Evolutionary conservation across 1,139 yeast genomes (phyloP).

Genomic region (Debaryomycetaceae sp.): DNA sequence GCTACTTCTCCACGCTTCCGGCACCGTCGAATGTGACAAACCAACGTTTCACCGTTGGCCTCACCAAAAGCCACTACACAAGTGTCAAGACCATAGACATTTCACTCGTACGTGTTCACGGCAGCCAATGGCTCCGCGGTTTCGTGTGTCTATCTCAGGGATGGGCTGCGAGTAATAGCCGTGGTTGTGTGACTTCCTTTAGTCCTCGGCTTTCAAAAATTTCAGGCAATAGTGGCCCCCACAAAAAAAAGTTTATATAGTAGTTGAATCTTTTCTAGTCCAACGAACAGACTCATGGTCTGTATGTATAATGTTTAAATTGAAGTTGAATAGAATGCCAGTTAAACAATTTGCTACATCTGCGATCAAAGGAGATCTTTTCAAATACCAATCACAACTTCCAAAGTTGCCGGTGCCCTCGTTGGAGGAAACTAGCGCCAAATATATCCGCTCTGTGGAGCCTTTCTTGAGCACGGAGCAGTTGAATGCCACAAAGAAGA

Average conservation of each 20-base stretch:
- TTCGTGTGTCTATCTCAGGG: too few species aligned
- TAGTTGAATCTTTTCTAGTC: background rate
- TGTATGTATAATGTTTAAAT: constrained; percentile 7
- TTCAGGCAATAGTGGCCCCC: constrained; percentile 1
- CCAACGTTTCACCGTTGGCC: too few species aligned
- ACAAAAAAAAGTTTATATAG: background rate
- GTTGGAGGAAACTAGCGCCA: constrained; percentile 64
- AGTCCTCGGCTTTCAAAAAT: constrained; percentile 3
- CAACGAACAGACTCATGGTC: background rate
- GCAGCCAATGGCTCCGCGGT: too few species aligned
- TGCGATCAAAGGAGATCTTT: constrained; percentile 63
- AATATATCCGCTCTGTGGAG: constrained; percentile 68
- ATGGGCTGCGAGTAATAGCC: background rate
- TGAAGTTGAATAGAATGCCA: constrained; percentile 10
- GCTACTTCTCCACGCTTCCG: too few species aligned
- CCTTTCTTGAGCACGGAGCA: constrained; percentile 60
- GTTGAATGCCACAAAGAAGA: constrained; percentile 50
- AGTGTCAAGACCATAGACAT: too few species aligned
- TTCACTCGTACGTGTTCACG: too few species aligned
- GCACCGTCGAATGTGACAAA: too few species aligned
- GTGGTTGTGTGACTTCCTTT: background rate
- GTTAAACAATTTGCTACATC: constrained; percentile 28
- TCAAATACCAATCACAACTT: constrained; percentile 66
- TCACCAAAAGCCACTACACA: too few species aligned
- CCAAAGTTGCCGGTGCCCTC: constrained; percentile 90